A percentile compares a stretch with the other conserved stretches of the same genome.
Evolutionary conservation across 257 asterid species (phyloP).

Genomic region (Capsicum pubescens): DNA sequence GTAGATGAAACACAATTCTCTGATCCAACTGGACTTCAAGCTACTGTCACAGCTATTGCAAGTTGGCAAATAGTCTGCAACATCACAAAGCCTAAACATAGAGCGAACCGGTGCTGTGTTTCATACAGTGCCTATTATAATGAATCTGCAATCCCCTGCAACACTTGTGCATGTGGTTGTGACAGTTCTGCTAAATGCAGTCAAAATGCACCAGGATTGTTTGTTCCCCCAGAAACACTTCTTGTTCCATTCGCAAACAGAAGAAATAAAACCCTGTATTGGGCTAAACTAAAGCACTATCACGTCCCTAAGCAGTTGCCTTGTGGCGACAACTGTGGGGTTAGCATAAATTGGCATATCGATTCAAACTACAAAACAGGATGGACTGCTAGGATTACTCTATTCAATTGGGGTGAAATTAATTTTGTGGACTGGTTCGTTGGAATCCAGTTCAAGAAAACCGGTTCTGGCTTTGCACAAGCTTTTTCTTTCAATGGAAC

Average conservation of each 20-base stretch:
- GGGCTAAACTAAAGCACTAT: constrained; percentile 55
- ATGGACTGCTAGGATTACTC: constrained; percentile 88
- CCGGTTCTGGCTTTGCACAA: constrained; percentile 63
- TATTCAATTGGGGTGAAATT: constrained; percentile 78
- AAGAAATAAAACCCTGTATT: constrained; percentile 63
- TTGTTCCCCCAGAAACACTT: constrained; percentile 68
- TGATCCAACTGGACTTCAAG: constrained; percentile 63
- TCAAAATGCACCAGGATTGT: constrained; percentile 48
- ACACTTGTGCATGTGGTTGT: constrained; percentile 93
- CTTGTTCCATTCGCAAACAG: constrained; percentile 78
- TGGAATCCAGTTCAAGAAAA: constrained; percentile 63
- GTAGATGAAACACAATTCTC: constrained; percentile 72
- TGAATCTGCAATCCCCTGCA: constrained; percentile 71
- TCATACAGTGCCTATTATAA: constrained; percentile 83
- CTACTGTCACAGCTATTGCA: constrained; percentile 63
- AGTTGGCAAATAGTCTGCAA: constrained; percentile 86
- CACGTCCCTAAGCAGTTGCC: constrained; percentile 61
- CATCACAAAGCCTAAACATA: constrained; percentile 66
- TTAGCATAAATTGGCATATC: constrained; percentile 90
- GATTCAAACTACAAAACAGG: constrained; percentile 80
- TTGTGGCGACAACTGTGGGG: constrained; percentile 90
- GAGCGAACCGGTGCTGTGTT: constrained; percentile 68
- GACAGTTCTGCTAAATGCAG: constrained; percentile 42
- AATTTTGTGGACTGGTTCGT: constrained; percentile 74
- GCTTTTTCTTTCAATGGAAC: constrained; percentile 84